Percentiles rank a stretch among this genome's conserved stretches.
Conservation (phyloP, 78 protist genomes). For the Parvularia atlantis region DNA sequence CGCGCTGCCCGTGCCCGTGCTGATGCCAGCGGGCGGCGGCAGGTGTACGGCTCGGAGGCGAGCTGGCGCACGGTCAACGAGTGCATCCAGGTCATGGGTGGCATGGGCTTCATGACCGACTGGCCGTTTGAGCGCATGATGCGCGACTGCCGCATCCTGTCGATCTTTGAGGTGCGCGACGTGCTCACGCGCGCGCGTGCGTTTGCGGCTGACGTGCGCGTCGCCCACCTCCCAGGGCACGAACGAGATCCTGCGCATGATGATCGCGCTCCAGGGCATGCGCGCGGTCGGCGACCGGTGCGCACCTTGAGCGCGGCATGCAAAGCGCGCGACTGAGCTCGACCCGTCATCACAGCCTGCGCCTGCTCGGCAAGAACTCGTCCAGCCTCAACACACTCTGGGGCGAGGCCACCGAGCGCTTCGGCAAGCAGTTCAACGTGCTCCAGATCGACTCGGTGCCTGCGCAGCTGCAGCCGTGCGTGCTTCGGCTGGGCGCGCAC, state of each 20-base stretch:
- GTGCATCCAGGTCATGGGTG: slow-evolving; percentile 43
- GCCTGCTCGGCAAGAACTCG: not conserved
- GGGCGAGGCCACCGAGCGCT: not conserved
- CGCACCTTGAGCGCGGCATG: too few relatives aligned
- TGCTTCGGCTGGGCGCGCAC: not conserved
- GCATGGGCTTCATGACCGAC: slow-evolving; percentile 41
- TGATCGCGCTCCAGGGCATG: slow-evolving; percentile 5
- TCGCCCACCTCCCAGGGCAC: slow-evolving; percentile 1
- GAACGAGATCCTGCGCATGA: slow-evolving; percentile 24
- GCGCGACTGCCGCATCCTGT: slow-evolving; percentile 36
- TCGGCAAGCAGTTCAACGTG: not conserved
- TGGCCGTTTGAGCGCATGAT: slow-evolving; percentile 34
- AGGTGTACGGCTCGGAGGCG: slow-evolving; percentile 14
- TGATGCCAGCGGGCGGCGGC: too few relatives aligned
- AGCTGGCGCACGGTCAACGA: not conserved
- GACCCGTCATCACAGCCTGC: not conserved
- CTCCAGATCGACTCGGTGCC: not conserved
- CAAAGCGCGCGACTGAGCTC: too few relatives aligned
- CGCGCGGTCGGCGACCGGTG: not conserved
- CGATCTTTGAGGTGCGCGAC: not conserved
- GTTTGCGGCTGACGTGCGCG: too few relatives aligned
- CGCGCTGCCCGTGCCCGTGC: not conserved
- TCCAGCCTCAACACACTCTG: not conserved
- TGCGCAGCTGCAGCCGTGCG: not conserved
- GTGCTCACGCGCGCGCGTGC: too few relatives aligned